Base-by-base conservation (phyloP, 108 stramenopile genomes). In the Ochromonas danica region DNA sequence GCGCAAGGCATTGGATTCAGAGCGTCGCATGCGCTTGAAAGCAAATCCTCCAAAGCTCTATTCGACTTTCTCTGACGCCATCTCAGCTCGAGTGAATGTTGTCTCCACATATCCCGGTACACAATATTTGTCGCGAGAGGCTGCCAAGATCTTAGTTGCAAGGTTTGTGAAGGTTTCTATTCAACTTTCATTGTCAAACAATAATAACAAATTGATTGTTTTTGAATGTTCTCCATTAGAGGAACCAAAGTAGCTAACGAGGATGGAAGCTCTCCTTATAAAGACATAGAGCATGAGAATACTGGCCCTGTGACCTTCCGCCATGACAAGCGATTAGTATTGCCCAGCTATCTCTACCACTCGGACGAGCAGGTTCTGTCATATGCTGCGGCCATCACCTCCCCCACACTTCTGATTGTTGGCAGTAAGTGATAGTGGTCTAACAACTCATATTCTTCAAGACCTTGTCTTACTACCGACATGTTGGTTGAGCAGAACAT, bases 361-460 rank as follows among this genome's bases (percentile, higher is more conserved):
- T 31, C 67, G 22, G 22, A 10, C 22, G 40, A 70, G 17, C 67
- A 70, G 22, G 67, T 70, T 14, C 36, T 70, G 14, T 38, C 67
- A 10, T 70, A 40, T 70, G 10, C 33, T 31, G 22, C 14, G 14
- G 14, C 10, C 33, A 17, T 70, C 17, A 10, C 10, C 10, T 14
- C 67, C 17, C 67, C 10, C 17, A 70, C 67, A 40, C 67, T 70
- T 38, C 67, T 70, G 14, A 40, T 70, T n/a, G n/a, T n/a, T n/a
- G n/a, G n/a, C n/a, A n/a, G n/a, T n/a, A n/a, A n/a, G n/a, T n/a
- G n/a, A n/a, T n/a, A n/a, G n/a, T n/a, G n/a, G n/a, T n/a, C n/a
- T n/a, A n/a, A n/a, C n/a, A n/a, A n/a, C n/a, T n/a, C n/a, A n/a
- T n/a, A n/a, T n/a, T n/a, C n/a, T n/a, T n/a, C n/a, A n/a, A n/a